Conservation (phyloP, 257 asterid genomes). For the Marsdenia floribunda region DNA sequence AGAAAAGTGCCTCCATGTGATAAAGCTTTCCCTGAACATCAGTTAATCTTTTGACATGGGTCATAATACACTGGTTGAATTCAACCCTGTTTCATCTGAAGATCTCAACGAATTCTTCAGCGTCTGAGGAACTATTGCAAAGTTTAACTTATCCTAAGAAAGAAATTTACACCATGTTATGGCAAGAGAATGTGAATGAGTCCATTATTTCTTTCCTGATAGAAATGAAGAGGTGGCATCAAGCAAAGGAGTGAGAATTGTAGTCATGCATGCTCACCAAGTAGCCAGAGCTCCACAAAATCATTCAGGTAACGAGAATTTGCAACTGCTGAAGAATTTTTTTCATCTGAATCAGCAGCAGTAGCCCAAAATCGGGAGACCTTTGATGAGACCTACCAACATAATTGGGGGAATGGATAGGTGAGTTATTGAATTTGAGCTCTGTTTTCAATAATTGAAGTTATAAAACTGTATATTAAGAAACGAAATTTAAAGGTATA, state of each 20-base stretch:
- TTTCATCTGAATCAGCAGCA: slow-evolving; percentile 48
- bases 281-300: slow-evolving; percentile 95
- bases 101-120: background rate
- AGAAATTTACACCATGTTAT: background rate
- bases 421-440: background rate
- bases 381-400: slow-evolving; percentile 56
- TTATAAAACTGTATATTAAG: background rate
- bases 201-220: background rate
- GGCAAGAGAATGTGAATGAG: background rate
- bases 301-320: slow-evolving; percentile 82
- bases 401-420: background rate
- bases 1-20: background rate
- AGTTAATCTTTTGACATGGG: background rate
- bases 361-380: slow-evolving; percentile 69
- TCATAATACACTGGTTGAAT: background rate
- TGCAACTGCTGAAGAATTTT: slow-evolving; percentile 49
- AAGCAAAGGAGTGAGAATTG: slow-evolving; percentile 2
- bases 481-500: background rate
- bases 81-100: background rate
- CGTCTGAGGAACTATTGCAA: background rate
- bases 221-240: slow-evolving; percentile 9
- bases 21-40: background rate
- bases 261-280: slow-evolving; percentile 44
- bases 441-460: background rate
- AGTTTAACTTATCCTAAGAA: background rate